These are phyloP conservation scores for Acer saccharum DNA, from an alignment of 345 rosid species.

Conservation along the genomic window DNA sequence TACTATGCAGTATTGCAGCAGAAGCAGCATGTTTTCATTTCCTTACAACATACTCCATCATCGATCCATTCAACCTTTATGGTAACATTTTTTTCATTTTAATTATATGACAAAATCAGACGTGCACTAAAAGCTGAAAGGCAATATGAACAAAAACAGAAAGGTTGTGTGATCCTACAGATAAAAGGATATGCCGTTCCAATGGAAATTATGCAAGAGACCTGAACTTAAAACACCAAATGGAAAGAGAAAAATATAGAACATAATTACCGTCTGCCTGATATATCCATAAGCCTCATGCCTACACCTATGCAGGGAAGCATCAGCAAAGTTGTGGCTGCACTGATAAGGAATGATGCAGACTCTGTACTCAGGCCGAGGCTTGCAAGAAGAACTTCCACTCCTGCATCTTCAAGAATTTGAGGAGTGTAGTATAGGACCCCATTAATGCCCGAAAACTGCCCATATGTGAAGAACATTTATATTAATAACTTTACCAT, in stretches of 20 bases:
- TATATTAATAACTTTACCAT: neutral
- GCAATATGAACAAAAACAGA: neutral
- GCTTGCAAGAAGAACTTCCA: constrained; percentile 75
- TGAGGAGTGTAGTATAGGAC: constrained; percentile 98
- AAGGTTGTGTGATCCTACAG: neutral
- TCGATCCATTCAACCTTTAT: neutral
- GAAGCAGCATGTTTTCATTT: neutral
- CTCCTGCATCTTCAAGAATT: constrained; percentile 93
- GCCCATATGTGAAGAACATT: constrained; percentile 24
- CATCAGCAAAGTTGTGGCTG: constrained; percentile 82
- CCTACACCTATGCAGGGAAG: constrained; percentile 90
- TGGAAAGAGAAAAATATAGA: neutral
- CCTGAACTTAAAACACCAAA: too few relatives aligned
- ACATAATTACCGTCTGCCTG: constrained; percentile 80
- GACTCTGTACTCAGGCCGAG: constrained; percentile 75
- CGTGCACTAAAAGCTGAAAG: neutral
- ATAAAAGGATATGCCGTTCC: neutral
- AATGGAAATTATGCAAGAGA: neutral
- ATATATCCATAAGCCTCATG: constrained; percentile 91
- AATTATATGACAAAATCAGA: neutral
- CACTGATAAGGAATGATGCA: constrained; percentile 93
- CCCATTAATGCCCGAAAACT: constrained; percentile 96
- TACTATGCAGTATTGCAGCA: neutral
- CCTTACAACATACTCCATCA: neutral
- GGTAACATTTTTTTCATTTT: neutral